These are phyloP conservation scores for Brassica balearica DNA, from an alignment of 441 rosid species.

Conservation along the genomic window DNA sequence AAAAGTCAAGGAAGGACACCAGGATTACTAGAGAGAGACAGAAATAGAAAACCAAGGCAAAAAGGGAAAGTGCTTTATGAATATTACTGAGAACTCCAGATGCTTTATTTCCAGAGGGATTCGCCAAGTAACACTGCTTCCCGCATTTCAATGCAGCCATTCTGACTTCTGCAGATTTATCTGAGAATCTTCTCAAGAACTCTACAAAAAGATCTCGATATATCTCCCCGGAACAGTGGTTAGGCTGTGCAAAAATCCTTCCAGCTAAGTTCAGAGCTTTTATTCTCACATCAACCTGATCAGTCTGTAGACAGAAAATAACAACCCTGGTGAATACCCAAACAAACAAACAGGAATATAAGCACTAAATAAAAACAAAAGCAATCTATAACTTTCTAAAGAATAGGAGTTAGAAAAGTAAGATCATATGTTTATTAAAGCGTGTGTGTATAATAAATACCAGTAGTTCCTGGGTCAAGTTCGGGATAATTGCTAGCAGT, in stretches of 20 bases:
- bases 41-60: conserved; percentile 38
- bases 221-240: conserved; percentile 56
- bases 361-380: conserved; percentile 11
- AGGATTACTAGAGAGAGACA: conserved; percentile 25
- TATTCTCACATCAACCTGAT: conserved; percentile 94
- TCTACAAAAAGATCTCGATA: conserved; percentile 74
- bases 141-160: conserved; percentile 75
- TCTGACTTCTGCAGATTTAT: conserved; percentile 94
- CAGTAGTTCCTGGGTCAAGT: conserved; percentile 80
- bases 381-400: conserved; percentile 8
- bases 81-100: conserved; percentile 70
- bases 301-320: conserved; percentile 66
- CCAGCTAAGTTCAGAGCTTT: conserved; percentile 89
- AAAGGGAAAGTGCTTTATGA: conserved; percentile 23
- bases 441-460: conserved; percentile 45
- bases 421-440: conserved; percentile 29
- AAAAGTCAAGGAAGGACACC: conserved; percentile 34
- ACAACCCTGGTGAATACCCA: conserved; percentile 30
- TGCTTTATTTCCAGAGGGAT: conserved; percentile 66
- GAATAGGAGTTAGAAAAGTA: conserved; percentile 21
- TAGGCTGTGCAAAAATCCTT: conserved; percentile 72
- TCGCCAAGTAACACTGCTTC: conserved; percentile 71
- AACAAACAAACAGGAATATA: conserved; percentile 17
- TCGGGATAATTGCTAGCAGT: conserved; percentile 77
- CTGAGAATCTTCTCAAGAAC: conserved; percentile 89